Conservation (phyloP, 148 eudicot species). For the Oxyria digyna region DNA sequence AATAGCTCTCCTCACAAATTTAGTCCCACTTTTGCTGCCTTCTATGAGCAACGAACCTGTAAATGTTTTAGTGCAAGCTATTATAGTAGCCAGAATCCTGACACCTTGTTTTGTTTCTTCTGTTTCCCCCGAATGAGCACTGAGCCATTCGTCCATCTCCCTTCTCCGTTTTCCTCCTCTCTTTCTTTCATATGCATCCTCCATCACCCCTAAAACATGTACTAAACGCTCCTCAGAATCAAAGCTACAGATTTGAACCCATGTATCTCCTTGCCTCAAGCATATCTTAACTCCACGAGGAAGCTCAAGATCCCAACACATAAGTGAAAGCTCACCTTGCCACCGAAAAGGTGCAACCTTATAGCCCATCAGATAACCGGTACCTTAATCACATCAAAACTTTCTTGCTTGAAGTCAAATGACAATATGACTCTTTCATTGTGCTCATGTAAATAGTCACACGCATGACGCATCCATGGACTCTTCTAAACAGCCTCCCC, state of each 20-base stretch:
- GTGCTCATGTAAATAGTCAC: too few relatives aligned
- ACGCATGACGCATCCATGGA: too few relatives aligned
- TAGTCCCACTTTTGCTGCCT: not conserved
- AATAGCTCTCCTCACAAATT: not conserved
- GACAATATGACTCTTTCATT: too few relatives aligned
- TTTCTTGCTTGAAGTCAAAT: too few relatives aligned
- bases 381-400: too few relatives aligned
- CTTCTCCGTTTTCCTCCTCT: not conserved
- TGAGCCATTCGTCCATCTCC: too few relatives aligned
- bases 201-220: not conserved
- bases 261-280: not conserved
- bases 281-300: not conserved
- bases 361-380: too few relatives aligned
- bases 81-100: not conserved
- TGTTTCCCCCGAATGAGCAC: too few relatives aligned
- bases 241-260: not conserved
- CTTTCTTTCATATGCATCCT: not conserved
- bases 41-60: too few relatives aligned
- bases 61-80: too few relatives aligned
- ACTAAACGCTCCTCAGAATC: not conserved
- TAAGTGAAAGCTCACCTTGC: not conserved
- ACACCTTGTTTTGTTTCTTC: not conserved
- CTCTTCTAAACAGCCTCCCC: too few relatives aligned
- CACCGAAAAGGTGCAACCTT: not conserved
- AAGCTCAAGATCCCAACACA: not conserved